Evolutionary conservation across 139 green algal species (phyloP).

Genomic region (Chlorella sorokiniana): DNA sequence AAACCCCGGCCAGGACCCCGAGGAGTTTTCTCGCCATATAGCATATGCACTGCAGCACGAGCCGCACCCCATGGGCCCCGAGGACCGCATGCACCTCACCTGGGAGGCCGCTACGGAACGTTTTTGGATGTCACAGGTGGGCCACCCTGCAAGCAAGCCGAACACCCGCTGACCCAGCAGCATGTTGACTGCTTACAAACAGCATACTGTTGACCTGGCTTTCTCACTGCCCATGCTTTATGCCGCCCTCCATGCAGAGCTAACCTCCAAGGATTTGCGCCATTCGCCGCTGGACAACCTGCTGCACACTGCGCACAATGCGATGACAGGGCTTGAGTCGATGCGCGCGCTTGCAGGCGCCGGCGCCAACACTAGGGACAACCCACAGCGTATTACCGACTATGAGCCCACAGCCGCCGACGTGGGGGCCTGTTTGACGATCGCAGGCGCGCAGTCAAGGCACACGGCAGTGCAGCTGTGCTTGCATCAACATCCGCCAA

Average conservation of each 20-base stretch:
- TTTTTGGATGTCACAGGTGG: slow-evolving; percentile 81
- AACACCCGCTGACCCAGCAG: not conserved
- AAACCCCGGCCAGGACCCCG: slow-evolving; percentile 43
- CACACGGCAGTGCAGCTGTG: not conserved
- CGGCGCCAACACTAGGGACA: slow-evolving; percentile 75
- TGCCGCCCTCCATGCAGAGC: slow-evolving; percentile 43
- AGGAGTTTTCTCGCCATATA: slow-evolving; percentile 90
- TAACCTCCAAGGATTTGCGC: slow-evolving; percentile 57
- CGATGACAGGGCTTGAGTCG: slow-evolving; percentile 63
- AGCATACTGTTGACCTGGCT: not conserved
- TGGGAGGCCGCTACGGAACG: slow-evolving; percentile 96
- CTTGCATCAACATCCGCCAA: no score
- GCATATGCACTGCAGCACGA: slow-evolving; percentile 69
- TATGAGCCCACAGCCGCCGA: slow-evolving; percentile 10
- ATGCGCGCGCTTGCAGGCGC: slow-evolving; percentile 67
- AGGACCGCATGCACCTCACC: slow-evolving; percentile 83
- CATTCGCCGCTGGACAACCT: slow-evolving; percentile 63
- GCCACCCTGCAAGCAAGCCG: not conserved
- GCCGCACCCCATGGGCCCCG: slow-evolving; percentile 73
- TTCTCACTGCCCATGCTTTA: not conserved
- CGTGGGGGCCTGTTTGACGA: slow-evolving; percentile 35
- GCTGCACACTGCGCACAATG: slow-evolving; percentile 65
- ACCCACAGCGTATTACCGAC: slow-evolving; percentile 49
- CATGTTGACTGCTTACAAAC: not conserved
- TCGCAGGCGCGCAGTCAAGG: slow-evolving; percentile 3